Evolutionary conservation across 495 filamentous ascomycete genomes (phyloP).

Genomic region (Staphylotrichum longicolle): DNA sequence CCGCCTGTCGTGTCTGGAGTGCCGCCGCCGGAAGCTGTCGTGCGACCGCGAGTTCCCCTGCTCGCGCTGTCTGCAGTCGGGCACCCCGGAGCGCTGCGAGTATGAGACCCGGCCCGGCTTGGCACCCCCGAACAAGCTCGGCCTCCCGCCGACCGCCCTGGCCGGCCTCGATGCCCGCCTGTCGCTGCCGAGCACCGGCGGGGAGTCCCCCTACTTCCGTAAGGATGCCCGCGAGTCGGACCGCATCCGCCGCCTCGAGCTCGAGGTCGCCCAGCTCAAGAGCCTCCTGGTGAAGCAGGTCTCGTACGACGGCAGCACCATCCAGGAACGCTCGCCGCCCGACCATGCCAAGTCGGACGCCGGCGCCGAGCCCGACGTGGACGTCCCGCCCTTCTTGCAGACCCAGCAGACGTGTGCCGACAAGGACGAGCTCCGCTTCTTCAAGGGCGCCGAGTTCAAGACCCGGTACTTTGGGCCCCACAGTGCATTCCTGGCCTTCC

Average conservation of each 20-base stretch:
- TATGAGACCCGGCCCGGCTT: slow-evolving; percentile 50
- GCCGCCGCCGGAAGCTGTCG: slow-evolving; percentile 50
- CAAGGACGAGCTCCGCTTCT: slow-evolving; percentile 38
- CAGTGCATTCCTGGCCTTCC: slow-evolving; percentile 45
- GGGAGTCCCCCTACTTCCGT: slow-evolving; percentile 33
- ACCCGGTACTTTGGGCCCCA: slow-evolving; percentile 51
- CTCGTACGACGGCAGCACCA: slow-evolving; percentile 38
- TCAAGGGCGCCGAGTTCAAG: slow-evolving; percentile 44
- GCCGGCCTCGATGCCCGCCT: slow-evolving; percentile 36
- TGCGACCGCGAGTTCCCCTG: slow-evolving; percentile 53
- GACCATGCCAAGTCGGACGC: slow-evolving; percentile 22
- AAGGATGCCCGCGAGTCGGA: slow-evolving; percentile 43
- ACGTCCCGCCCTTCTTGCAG: slow-evolving; percentile 27
- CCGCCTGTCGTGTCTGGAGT: slow-evolving; percentile 50
- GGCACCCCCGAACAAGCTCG: slow-evolving; percentile 40
- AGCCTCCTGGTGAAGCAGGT: slow-evolving; percentile 39
- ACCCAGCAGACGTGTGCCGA: slow-evolving; percentile 31
- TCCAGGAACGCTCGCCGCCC: slow-evolving; percentile 34
- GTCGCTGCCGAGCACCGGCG: slow-evolving; percentile 32
- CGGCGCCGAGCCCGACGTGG: slow-evolving; percentile 14
- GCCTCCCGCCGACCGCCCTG: slow-evolving; percentile 34
- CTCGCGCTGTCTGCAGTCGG: slow-evolving; percentile 51
- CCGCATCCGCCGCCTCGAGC: slow-evolving; percentile 48
- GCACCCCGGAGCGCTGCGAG: slow-evolving; percentile 48
- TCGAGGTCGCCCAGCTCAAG: slow-evolving; percentile 50